Evolutionary conservation across 1,284 basidiomycete species (phyloP).

Genomic region (Moesziomyces sp.): DNA sequence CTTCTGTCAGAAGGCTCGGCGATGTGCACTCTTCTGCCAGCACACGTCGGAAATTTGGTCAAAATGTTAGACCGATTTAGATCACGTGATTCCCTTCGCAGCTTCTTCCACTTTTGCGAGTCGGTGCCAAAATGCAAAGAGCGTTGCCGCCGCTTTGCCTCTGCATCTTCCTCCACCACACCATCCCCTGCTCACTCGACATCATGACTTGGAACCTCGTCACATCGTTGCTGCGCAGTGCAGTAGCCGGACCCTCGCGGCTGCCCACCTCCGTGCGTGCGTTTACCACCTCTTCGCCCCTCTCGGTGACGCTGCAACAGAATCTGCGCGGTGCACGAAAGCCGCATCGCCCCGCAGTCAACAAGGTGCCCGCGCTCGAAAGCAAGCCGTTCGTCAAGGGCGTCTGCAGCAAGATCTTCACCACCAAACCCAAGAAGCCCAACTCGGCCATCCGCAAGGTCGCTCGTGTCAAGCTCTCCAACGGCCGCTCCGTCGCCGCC

Average conservation of each 20-base stretch:
- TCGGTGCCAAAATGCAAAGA: too few relatives aligned
- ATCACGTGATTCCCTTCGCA: background rate
- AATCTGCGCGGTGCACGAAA: slow-evolving; percentile 65
- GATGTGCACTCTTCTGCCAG: too few relatives aligned
- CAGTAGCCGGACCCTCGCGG: slow-evolving; percentile 29
- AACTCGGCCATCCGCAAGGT: slow-evolving; percentile 99
- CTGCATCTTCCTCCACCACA: too few relatives aligned
- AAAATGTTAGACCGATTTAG: too few relatives aligned
- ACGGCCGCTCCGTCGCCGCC: slow-evolving; percentile 88
- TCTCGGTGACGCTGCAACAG: slow-evolving; percentile 62
- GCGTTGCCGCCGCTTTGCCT: too few relatives aligned
- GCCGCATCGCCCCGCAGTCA: slow-evolving; percentile 67
- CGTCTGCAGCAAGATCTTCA: slow-evolving; percentile 66
- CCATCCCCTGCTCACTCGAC: background rate
- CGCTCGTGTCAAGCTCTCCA: slow-evolving; percentile 89
- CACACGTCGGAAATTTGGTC: too few relatives aligned
- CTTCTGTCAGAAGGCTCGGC: too few relatives aligned
- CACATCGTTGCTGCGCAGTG: slow-evolving; percentile 23
- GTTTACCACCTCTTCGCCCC: slow-evolving; percentile 55
- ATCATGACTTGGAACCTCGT: slow-evolving; percentile 18
- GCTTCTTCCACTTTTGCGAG: background rate
- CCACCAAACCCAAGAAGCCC: slow-evolving; percentile 90
- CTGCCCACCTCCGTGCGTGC: slow-evolving; percentile 15
- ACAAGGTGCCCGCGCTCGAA: slow-evolving; percentile 64
- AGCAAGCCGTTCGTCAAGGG: slow-evolving; percentile 66